Conservation (phyloP, 2,329 filamentous ascomycete species). For the Dichotomopilus funicola region DNA sequence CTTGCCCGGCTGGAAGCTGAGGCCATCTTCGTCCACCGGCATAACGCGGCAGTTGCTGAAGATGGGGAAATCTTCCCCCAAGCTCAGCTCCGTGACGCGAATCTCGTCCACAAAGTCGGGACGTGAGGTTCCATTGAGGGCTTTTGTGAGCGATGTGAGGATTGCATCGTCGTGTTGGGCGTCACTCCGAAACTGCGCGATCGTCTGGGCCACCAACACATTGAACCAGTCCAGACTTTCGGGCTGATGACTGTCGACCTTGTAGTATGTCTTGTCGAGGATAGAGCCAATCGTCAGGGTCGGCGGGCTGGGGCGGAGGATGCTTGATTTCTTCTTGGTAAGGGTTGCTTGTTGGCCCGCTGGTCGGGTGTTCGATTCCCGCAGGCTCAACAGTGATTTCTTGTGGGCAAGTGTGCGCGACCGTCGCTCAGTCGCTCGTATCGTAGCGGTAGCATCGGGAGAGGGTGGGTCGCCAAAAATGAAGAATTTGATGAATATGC, state of each 20-base stretch:
- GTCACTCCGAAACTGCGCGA: slow-evolving; percentile 89
- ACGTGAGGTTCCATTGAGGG: slow-evolving; percentile 78
- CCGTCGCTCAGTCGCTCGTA: slow-evolving; percentile 67
- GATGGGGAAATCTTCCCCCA: slow-evolving; percentile 96
- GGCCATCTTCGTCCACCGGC: slow-evolving; percentile 74
- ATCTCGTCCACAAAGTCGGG: slow-evolving; percentile 94
- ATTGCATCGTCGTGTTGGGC: slow-evolving; percentile 89
- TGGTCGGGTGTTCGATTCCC: slow-evolving; percentile 37
- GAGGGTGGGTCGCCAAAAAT: slow-evolving; percentile 94
- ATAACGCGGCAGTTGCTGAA: slow-evolving; percentile 98
- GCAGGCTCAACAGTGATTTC: slow-evolving; percentile 61
- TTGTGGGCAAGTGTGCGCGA: slow-evolving; percentile 70
- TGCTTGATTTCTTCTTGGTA: slow-evolving; percentile 62
- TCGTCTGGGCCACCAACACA: slow-evolving; percentile 90
- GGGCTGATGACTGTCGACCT: slow-evolving; percentile 88
- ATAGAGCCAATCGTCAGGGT: slow-evolving; percentile 88
- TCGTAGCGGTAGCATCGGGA: slow-evolving; percentile 69
- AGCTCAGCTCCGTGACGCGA: slow-evolving; percentile 82
- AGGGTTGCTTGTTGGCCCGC: slow-evolving; percentile 32
- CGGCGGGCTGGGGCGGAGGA: slow-evolving; percentile 61
- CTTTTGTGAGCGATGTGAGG: slow-evolving; percentile 72
- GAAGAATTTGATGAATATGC: slow-evolving; percentile 98
- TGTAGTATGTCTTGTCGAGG: slow-evolving; percentile 95
- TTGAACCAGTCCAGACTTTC: slow-evolving; percentile 99
- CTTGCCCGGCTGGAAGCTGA: slow-evolving; percentile 46